Evolutionary conservation across 148 eudicot species (phyloP).

Genomic region (Rhododendron molle): DNA sequence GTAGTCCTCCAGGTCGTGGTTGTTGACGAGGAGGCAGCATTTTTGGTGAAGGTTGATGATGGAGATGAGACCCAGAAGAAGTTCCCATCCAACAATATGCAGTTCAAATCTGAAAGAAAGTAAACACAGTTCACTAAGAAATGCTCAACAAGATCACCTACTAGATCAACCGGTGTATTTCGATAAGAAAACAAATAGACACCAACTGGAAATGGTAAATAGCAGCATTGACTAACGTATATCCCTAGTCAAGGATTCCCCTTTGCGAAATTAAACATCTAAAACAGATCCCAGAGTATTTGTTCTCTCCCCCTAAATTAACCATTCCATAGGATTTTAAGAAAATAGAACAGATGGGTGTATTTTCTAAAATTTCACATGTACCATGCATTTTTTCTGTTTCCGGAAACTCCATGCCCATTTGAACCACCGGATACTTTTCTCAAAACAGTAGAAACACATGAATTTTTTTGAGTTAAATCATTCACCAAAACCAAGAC

Average conservation of each 20-base stretch:
- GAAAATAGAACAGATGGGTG: neutral
- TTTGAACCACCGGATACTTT: neutral
- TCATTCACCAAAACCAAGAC: neutral
- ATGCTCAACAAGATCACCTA: neutral
- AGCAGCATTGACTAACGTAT: neutral
- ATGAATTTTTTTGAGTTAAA: neutral
- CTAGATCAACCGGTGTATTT: neutral
- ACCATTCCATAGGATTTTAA: neutral
- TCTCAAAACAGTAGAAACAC: neutral
- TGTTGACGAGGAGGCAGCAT: conserved; percentile 58
- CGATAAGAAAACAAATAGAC: neutral
- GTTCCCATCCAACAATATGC: conserved; percentile 26
- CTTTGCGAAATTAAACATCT: neutral
- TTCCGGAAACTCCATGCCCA: neutral
- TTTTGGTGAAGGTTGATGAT: conserved; percentile 29
- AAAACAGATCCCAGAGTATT: neutral
- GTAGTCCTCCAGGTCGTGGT: conserved; percentile 41
- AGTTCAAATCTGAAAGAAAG: conserved; percentile 5
- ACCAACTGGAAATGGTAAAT: neutral
- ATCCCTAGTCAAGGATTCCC: neutral
- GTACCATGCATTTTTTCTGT: neutral
- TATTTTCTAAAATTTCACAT: neutral
- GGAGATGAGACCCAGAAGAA: conserved; percentile 40
- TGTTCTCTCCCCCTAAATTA: neutral
- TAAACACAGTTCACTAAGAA: neutral